Percentiles rank a stretch among this genome's conserved stretches.
These are phyloP conservation scores for Colletotrichum sp. DNA, from an alignment of 2,329 filamentous ascomycete species.

Conservation along the genomic window DNA sequence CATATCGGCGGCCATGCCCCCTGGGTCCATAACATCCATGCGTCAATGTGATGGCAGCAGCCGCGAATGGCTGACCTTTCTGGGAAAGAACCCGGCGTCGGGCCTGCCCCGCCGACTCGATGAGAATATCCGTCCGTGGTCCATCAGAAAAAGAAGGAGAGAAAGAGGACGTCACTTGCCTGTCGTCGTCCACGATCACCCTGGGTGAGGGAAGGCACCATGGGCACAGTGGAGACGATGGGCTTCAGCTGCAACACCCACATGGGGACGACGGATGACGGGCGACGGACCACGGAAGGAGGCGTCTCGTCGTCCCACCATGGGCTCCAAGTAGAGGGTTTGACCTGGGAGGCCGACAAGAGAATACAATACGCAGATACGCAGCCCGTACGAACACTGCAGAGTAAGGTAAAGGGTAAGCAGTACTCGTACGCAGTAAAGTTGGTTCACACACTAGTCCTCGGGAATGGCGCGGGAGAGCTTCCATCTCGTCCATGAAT, in stretches of 20 bases:
- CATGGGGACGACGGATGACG: neutral
- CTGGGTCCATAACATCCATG: neutral
- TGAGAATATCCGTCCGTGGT: neutral
- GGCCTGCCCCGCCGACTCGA: neutral
- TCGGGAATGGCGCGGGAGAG: conserved; percentile 9
- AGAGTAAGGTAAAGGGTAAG: neutral
- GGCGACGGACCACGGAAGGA: conserved; percentile 5
- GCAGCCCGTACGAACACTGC: neutral
- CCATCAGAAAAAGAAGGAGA: neutral
- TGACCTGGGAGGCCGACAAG: neutral
- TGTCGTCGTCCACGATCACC: neutral
- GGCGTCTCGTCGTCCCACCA: conserved; percentile 15
- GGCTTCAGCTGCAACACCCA: neutral
- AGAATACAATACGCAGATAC: too few species aligned
- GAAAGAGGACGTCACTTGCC: neutral
- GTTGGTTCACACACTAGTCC: neutral
- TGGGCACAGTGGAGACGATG: neutral
- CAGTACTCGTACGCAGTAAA: neutral
- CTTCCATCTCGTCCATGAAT: neutral
- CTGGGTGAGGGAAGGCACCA: neutral
- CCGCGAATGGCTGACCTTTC: neutral
- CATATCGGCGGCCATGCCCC: neutral
- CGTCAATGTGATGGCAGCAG: neutral
- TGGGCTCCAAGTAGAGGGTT: neutral
- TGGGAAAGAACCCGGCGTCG: neutral